Evolutionary conservation across 306 rosid species (phyloP).

Genomic region (Acmispon strigosus): DNA sequence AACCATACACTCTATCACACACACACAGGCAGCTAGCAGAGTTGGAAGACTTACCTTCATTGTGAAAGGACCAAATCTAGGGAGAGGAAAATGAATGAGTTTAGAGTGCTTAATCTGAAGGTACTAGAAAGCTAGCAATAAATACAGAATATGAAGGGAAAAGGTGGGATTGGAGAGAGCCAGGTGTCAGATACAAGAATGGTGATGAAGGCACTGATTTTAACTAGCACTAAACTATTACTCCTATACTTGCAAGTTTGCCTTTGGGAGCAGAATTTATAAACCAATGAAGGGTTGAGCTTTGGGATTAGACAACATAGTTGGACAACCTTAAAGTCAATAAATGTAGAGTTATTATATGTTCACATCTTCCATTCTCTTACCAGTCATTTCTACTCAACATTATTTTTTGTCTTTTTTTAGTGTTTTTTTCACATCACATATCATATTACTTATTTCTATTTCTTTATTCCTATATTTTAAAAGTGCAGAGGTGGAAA

Average conservation of each 20-base stretch:
- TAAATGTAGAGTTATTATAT: too few species aligned
- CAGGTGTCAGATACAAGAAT: slow-evolving; percentile 11
- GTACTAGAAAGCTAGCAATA: slow-evolving; percentile 13
- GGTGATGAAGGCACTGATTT: not conserved
- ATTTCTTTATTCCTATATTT: too few species aligned
- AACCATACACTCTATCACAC: not conserved
- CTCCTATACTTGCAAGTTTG: not conserved
- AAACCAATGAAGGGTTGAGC: slow-evolving; percentile 30
- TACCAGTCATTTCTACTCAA: too few species aligned
- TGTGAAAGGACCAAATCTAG: slow-evolving; percentile 10
- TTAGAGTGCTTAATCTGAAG: slow-evolving; percentile 6
- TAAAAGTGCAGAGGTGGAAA: too few species aligned
- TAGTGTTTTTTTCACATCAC: too few species aligned
- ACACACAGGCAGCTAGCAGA: not conserved
- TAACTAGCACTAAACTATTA: slow-evolving; percentile 4
- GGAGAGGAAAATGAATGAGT: slow-evolving; percentile 14
- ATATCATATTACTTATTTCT: too few species aligned
- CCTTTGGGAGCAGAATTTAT: slow-evolving; percentile 20
- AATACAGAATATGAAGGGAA: slow-evolving; percentile 28
- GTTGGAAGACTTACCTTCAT: slow-evolving; percentile 57
- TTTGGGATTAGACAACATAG: slow-evolving; percentile 38
- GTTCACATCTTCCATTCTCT: too few species aligned
- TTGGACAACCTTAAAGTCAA: not conserved
- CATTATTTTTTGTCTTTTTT: too few species aligned
- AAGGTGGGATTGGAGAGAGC: slow-evolving; percentile 11